Base-by-base conservation (phyloP, 345 rosid species). In the Trapa bicornis region DNA sequence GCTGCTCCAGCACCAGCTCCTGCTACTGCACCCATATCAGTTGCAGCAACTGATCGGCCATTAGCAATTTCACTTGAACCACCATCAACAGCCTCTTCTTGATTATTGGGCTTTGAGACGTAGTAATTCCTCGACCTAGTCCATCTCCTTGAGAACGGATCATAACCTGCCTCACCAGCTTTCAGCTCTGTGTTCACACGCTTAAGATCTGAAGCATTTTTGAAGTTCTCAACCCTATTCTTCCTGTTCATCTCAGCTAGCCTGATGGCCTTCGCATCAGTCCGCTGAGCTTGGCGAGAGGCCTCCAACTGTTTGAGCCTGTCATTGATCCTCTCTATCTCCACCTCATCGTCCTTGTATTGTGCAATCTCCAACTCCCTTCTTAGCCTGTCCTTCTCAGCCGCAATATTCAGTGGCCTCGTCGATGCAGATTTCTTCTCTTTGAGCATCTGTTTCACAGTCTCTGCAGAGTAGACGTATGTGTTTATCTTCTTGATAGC, bases 91-190 rank as follows among this genome's bases (percentile, higher is more conserved):
- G 54, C 86, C 58, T 37, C 75, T 32, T 54, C 70, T 39, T 54
- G 63, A 11, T 47, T 35, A 10, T 37, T 47, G 52, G 78, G 73
- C 68, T 80, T 82, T 13, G 87, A 83, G n/a, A 78, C 83, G 64
- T 85, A 95, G 79, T 91, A 95, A 76, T 91, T 95, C 58, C 85
- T 87, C 61, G 99, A 95, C 74, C 96, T 84, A 6, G 99, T 95
- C 99, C 99, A 91, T 79, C 98, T 85, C 72, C 99, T 89, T 37
- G 99, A 95, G 82, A 91, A 95, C 43, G 99, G 99, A 76, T 95
- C 99, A 67, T 91, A 95, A 37, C 98, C 43, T 39, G 89, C 99
- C 79, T 95, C 99, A 65, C 97, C 99, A 13, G 93, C 99, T 75
- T 95, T 95, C 68, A 89, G 83, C 72, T 70, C 70, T 12, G 88